Percentiles rank a stretch among this genome's conserved stretches.
Conservation (phyloP, 129 eudicot species). For the Artemisia tridentata region DNA sequence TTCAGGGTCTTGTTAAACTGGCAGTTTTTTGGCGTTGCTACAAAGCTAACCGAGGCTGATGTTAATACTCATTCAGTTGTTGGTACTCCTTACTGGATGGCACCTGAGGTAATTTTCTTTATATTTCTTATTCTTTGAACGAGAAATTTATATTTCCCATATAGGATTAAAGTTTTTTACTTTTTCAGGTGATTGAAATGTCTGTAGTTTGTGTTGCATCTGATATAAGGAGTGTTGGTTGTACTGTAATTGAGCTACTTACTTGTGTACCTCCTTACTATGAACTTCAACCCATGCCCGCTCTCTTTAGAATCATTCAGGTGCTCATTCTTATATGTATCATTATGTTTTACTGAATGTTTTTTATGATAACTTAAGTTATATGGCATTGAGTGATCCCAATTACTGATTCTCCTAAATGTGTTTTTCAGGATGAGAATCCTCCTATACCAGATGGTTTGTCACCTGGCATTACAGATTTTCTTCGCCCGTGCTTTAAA, state of each 20-base stretch:
- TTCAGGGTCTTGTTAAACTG: constrained; percentile 94
- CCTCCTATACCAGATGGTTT: constrained; percentile 97
- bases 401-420: constrained; percentile 19
- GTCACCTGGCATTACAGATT: constrained; percentile 89
- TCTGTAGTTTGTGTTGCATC: constrained; percentile 99
- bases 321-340: constrained; percentile 29
- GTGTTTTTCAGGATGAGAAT: constrained; percentile 72
- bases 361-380: constrained; percentile 4
- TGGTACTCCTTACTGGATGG: constrained; percentile 99
- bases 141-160: neutral
- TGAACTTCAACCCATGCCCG: constrained; percentile 99
- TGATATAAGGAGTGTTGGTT: constrained; percentile 99
- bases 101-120: constrained; percentile 76
- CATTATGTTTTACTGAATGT: constrained; percentile 1
- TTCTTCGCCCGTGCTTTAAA: constrained; percentile 88
- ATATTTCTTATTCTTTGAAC: neutral
- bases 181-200: constrained; percentile 94
- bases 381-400: neutral
- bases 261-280: constrained; percentile 97
- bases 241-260: constrained; percentile 97
- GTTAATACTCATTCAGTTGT: constrained; percentile 95
- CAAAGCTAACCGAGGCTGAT: constrained; percentile 95
- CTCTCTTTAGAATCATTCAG: constrained; percentile 95
- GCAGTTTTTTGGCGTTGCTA: constrained; percentile 99
- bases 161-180: neutral